Evolutionary conservation across 2,329 filamentous ascomycete species (phyloP).

Genomic region (Colletotrichum salicis): DNA sequence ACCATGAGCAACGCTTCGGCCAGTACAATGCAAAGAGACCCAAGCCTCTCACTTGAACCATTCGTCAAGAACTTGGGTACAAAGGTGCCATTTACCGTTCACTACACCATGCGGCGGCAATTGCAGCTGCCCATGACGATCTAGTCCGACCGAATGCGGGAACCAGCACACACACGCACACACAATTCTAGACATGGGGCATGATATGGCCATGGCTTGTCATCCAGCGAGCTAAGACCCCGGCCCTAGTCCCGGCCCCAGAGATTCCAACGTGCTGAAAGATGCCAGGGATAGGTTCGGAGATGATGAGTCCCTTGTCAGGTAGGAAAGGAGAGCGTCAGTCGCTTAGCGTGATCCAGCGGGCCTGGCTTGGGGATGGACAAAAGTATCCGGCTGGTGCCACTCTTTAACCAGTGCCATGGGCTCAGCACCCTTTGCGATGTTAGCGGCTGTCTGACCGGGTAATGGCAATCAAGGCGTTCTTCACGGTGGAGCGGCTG

Average conservation of each 20-base stretch:
- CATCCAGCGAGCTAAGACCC: conserved; percentile 2
- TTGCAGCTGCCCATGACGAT: background rate
- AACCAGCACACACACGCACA: conserved; percentile 17
- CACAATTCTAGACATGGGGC: conserved; percentile 8
- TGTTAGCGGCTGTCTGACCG: conserved; percentile 21
- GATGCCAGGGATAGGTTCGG: conserved; percentile 33
- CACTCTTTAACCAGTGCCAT: conserved; percentile 33
- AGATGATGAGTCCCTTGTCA: conserved; percentile 36
- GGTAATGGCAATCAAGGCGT: conserved; percentile 12
- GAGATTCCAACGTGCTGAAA: conserved; percentile 26
- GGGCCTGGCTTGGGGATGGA: background rate
- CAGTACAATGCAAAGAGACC: background rate
- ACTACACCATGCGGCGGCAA: conserved; percentile 4
- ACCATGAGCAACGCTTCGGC: background rate
- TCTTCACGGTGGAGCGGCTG: conserved; percentile 12
- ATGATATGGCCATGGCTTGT: conserved; percentile 19
- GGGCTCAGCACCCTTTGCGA: conserved; percentile 9
- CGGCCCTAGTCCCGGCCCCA: conserved; percentile 21
- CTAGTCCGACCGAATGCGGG: conserved; percentile 14
- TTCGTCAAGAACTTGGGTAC: background rate
- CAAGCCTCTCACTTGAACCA: background rate
- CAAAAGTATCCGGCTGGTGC: conserved; percentile 24
- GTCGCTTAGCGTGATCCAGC: conserved; percentile 4
- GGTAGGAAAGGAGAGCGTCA: background rate
- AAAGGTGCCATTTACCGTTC: background rate